A percentile compares a stretch with the other conserved stretches of the same genome.
Conservation (phyloP, 2,329 filamentous ascomycete genomes). For the Aureobasidium sp. region DNA sequence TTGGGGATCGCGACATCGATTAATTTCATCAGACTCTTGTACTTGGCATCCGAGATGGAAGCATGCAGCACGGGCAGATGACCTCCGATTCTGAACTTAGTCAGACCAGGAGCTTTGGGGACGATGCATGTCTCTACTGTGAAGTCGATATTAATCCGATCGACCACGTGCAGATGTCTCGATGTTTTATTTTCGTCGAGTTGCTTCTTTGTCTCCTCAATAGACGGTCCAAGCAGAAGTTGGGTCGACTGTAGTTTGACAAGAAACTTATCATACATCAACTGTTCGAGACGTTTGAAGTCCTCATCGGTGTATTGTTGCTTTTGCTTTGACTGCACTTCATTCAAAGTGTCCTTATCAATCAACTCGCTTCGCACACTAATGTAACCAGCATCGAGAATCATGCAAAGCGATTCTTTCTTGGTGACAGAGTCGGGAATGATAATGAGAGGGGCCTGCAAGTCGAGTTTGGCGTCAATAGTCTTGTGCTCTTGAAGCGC, state of each 20-base stretch:
- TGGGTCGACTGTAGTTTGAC: slow-evolving; percentile 93
- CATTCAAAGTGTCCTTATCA: slow-evolving; percentile 79
- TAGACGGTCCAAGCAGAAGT: slow-evolving; percentile 86
- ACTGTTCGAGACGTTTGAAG: slow-evolving; percentile 74
- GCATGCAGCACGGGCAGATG: slow-evolving; percentile 88
- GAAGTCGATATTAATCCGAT: slow-evolving; percentile 96
- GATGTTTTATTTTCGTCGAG: slow-evolving; percentile 57
- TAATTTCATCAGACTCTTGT: slow-evolving; percentile 92
- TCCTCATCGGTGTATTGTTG: slow-evolving; percentile 84
- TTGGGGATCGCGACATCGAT: slow-evolving; percentile 93
- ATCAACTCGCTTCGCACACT: slow-evolving; percentile 91
- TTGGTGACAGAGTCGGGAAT: slow-evolving; percentile 87
- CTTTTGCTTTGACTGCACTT: slow-evolving; percentile 85
- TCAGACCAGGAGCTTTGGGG: slow-evolving; percentile 89
- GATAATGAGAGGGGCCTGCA: slow-evolving; percentile 93
- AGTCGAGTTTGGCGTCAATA: slow-evolving; percentile 88
- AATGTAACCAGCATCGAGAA: slow-evolving; percentile 92
- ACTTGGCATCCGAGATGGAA: slow-evolving; percentile 87
- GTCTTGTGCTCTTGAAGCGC: slow-evolving; percentile 97
- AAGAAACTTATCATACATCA: slow-evolving; percentile 97
- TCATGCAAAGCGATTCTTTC: slow-evolving; percentile 75
- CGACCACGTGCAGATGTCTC: slow-evolving; percentile 79
- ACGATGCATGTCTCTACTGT: slow-evolving; percentile 93
- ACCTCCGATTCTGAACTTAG: slow-evolving; percentile 84
- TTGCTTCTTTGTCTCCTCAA: slow-evolving; percentile 81